Conservation (phyloP, 768 basidiomycete species). For the Kwoniella sp. region DNA sequence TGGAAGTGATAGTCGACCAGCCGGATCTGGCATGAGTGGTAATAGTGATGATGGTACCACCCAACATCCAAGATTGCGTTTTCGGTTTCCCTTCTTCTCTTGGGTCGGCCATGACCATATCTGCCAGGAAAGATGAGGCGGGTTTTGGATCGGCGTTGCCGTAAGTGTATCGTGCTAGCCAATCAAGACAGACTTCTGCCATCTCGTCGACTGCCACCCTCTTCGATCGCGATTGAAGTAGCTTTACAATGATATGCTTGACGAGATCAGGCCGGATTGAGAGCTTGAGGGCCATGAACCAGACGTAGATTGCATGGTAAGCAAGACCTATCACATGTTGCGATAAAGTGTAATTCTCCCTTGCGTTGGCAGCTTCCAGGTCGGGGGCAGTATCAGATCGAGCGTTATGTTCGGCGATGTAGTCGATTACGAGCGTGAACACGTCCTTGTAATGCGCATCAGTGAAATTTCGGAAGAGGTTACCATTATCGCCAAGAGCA, state of each 20-base stretch:
- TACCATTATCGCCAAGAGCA: constrained; percentile 77
- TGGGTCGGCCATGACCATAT: constrained; percentile 65
- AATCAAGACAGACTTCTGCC: constrained; percentile 96
- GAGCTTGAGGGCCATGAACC: constrained; percentile 87
- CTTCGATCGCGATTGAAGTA: constrained; percentile 81
- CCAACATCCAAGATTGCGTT: constrained; percentile 79
- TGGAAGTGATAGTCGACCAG: constrained; percentile 83
- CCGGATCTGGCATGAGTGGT: constrained; percentile 71
- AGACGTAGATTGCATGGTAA: constrained; percentile 86
- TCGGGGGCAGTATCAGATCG: constrained; percentile 41
- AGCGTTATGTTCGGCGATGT: constrained; percentile 77
- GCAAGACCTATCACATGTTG: constrained; percentile 89
- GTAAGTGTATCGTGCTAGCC: constrained; percentile 92
- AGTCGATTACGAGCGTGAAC: constrained; percentile 89
- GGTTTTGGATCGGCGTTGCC: constrained; percentile 91
- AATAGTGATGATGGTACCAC: constrained; percentile 81
- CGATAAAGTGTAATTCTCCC: constrained; percentile 67
- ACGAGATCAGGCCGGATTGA: constrained; percentile 78
- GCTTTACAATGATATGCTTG: constrained; percentile 79
- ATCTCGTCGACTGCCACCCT: constrained; percentile 75
- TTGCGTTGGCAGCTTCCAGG: constrained; percentile 25
- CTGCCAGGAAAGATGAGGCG: constrained; percentile 72
- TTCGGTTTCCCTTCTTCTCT: constrained; percentile 38
- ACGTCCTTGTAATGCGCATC: constrained; percentile 89
- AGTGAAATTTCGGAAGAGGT: constrained; percentile 84